Base-by-base conservation (phyloP, 257 asterid species). In the Cinchona pubescens region DNA sequence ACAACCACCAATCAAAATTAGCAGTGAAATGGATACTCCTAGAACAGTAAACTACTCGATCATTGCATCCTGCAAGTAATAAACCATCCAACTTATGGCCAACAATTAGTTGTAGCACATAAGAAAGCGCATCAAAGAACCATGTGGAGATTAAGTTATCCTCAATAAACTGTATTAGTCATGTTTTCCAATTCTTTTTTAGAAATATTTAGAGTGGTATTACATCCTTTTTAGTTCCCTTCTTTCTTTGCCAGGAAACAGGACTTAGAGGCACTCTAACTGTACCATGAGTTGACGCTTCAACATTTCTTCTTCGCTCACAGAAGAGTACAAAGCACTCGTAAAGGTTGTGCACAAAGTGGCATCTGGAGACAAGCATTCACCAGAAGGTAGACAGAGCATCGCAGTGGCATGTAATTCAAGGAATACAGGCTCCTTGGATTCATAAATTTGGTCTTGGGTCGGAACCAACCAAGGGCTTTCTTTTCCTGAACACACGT, bases 341-440 rank as follows among this genome's bases (percentile, higher is more conserved):
- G 83, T 87, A 87, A 94, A 83, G 21, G 96, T 81, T 61, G 99
- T 85, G 84, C 97, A 90, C 86, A 89, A 77, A 21, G 93, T 94
- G 71, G 94, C 92, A 85, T 94, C 98, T 14, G 97, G 98, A 68
- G 82, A 53, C 91, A 92, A 77, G 83, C 90, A 90, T 82, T 92
- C 97, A 61, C 98, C 99, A 80, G 98, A 86, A 78, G 98, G 93
- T 63, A 83, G 83, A 82, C 90, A 90, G 48, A 94, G 83, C 78
- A 86, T 84, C 9, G 96, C 97, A 49, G 93, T 88, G 74, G 97
- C 97, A 82, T 90, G 97, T 83, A 94, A 84, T 83, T 94, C 96
- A 74, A 94, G 89, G 85, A 87, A 94, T 48, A 86, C 80, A 42
- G 90, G 88, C 67, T 91, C 96, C 65, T 32, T 55, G 12, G 86